Evolutionary conservation across 495 filamentous ascomycete species (phyloP).

Genomic region (Polyplosphaeria fusca): DNA sequence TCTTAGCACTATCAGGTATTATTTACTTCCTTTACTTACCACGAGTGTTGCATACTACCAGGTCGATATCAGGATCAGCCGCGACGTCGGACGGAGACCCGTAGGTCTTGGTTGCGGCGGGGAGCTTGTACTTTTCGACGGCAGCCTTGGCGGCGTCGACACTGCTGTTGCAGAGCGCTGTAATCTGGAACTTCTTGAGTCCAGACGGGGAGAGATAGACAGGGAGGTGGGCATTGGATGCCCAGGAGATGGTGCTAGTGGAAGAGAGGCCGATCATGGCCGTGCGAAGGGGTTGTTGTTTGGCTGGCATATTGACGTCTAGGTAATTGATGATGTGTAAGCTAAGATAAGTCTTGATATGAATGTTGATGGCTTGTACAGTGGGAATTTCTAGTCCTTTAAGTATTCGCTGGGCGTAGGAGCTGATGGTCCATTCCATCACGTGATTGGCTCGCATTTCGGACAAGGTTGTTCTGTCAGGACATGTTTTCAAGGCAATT

Average conservation of each 20-base stretch:
- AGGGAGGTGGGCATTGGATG: slow-evolving; percentile 25
- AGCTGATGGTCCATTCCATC: no score
- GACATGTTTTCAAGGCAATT: no score
- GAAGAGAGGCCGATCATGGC: slow-evolving; percentile 32
- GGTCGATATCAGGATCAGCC: slow-evolving; percentile 27
- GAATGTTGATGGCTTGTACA: no score
- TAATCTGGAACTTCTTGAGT: slow-evolving; percentile 7
- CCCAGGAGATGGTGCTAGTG: slow-evolving; percentile 19
- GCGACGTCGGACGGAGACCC: slow-evolving; percentile 24
- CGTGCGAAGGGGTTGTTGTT: slow-evolving; percentile 5
- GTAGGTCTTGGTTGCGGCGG: slow-evolving; percentile 22
- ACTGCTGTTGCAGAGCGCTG: slow-evolving; percentile 23
- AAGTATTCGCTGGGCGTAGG: no score
- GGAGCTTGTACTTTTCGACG: slow-evolving; percentile 13
- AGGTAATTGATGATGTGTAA: neutral
- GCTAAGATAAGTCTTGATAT: no score
- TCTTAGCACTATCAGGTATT: no score
- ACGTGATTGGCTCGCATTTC: no score
- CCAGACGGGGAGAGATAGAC: slow-evolving; percentile 9
- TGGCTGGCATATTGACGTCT: neutral
- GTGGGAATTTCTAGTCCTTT: no score
- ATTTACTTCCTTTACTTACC: neutral
- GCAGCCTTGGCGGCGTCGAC: slow-evolving; percentile 18
- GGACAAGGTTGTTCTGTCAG: no score
- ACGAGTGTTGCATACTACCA: slow-evolving; percentile 19